Evolutionary conservation across 2,329 filamentous ascomycete species (phyloP), one percentile per base, ranked within the genome.

Genomic region (Trichoderma endophyticum): DNA sequence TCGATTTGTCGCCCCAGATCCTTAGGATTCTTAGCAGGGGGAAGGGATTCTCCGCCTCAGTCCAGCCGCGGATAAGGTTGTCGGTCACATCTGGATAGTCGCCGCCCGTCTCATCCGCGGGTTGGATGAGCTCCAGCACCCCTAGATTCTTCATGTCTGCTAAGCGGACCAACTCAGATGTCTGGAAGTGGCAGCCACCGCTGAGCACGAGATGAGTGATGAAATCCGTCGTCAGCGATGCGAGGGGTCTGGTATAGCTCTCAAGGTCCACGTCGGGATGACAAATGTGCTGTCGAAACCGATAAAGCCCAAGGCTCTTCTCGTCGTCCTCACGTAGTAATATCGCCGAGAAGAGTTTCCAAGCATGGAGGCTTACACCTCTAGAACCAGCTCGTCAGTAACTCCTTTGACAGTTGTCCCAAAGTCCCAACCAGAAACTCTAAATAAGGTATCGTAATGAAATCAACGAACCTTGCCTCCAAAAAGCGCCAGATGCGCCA

Each of bases 21-120:
- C 82, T 81, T 56, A 88, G 76, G 18, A 87, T 77, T 5, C 86
- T 81, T 56, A 88, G 80, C 4, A 82, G 59, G 0, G 85, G 85
- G 43, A 88, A 88, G 0, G 85, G 80, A 9, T 80, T 75, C 0
- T 78, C 73, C 43, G 78, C 78, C 60, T 82, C 79, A 0, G 82
- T 80, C 85, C 86, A 88, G 26, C 82, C 82, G 39, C 82, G 80
- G 24, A 88, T 70, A 3, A 88, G 78, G 7, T 83, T 79, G 73
- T 88, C 85, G 51, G 75, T 84, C 6, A 87, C 75, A 3, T 79
- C 77, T 7, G 83, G 82, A 36, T 83, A 83, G 30, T 73, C 68
- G 30, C 73, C 72, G 4, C 73, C 70, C 26, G 77, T 59, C 48
- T 77, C 75, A 32, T 81, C 79, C 1, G 76, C 74, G 1, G 82